Conservation (phyloP, 345 rosid genomes). For the Populus pruinosa region DNA sequence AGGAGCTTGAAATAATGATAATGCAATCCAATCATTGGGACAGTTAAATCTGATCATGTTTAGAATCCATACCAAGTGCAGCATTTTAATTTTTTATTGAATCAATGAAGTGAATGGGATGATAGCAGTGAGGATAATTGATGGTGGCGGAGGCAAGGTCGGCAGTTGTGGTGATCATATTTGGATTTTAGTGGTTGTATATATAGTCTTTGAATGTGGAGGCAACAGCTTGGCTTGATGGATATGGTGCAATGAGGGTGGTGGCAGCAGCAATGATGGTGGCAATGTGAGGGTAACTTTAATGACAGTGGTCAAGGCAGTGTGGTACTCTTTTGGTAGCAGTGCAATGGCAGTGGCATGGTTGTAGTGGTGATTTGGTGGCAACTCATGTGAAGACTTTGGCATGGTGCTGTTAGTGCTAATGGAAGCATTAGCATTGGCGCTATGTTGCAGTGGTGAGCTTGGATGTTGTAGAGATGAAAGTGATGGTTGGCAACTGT, state of each 20-base stretch:
- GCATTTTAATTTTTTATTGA: not conserved
- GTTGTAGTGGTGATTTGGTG: not conserved
- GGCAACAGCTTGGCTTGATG: not conserved
- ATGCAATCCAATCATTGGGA: not conserved
- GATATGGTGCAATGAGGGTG: not conserved
- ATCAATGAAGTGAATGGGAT: not conserved
- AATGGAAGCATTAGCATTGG: not conserved
- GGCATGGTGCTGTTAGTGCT: not conserved
- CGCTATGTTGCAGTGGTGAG: not conserved
- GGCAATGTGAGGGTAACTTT: not conserved
- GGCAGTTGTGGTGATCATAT: not conserved
- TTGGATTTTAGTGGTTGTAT: not conserved
- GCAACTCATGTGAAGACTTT: not conserved
- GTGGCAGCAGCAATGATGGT: not conserved
- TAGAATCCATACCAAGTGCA: not conserved
- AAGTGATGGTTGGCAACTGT: not conserved
- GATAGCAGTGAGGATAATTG: not conserved
- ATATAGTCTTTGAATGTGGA: not conserved
- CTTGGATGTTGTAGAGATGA: slow-evolving; percentile 9
- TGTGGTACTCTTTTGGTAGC: not conserved
- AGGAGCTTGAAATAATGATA: slow-evolving; percentile 1
- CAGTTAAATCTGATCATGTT: not conserved
- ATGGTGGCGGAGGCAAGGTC: too few relatives aligned
- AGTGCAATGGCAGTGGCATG: not conserved
- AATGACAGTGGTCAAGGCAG: not conserved